phyloP scores from a whole-genome alignment of 768 basidiomycete species.

The Rhodotorula toruloides region DNA sequence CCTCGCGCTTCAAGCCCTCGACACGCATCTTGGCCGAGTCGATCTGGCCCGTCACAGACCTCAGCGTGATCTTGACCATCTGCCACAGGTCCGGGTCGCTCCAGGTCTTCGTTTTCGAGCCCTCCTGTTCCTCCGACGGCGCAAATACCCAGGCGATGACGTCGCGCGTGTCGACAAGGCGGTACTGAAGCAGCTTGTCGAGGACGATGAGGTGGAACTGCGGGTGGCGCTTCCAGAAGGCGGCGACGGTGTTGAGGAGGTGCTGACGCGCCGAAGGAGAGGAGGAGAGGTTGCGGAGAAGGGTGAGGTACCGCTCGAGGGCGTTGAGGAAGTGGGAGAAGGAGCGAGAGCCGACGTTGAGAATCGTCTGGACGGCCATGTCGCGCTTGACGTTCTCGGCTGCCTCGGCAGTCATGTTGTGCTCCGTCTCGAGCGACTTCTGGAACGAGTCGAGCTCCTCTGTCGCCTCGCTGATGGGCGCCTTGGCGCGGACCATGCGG shows the following conservation, averaged over 20 bases:
- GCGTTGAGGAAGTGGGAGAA: conserved; percentile 98
- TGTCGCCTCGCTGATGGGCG: conserved; percentile 63
- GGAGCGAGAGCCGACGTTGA: conserved; percentile 86
- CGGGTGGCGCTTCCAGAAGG: conserved; percentile 76
- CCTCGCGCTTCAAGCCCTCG: conserved; percentile 71
- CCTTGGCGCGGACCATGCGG: conserved; percentile 65
- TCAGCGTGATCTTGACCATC: conserved; percentile 69
- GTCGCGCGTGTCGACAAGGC: conserved; percentile 89
- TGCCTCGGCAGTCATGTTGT: conserved; percentile 59
- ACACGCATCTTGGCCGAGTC: conserved; percentile 70
- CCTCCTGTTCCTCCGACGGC: not conserved
- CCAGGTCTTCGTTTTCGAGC: conserved; percentile 43
- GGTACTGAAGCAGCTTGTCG: conserved; percentile 98
- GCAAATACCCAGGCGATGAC: conserved; percentile 55
- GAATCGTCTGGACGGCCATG: conserved; percentile 77
- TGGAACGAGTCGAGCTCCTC: conserved; percentile 74
- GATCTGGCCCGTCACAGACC: conserved; percentile 86
- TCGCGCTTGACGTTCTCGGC: conserved; percentile 66
- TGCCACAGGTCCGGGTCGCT: conserved; percentile 67
- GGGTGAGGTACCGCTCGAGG: conserved; percentile 63
- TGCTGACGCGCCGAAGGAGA: conserved; percentile 52
- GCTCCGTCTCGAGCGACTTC: conserved; percentile 60
- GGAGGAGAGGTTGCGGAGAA: conserved; percentile 55
- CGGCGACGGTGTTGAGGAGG: conserved; percentile 63
- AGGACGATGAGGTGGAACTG: conserved; percentile 90